phyloP scores from a whole-genome alignment of 2,329 filamentous ascomycete species.

The Claviceps sp. region DNA sequence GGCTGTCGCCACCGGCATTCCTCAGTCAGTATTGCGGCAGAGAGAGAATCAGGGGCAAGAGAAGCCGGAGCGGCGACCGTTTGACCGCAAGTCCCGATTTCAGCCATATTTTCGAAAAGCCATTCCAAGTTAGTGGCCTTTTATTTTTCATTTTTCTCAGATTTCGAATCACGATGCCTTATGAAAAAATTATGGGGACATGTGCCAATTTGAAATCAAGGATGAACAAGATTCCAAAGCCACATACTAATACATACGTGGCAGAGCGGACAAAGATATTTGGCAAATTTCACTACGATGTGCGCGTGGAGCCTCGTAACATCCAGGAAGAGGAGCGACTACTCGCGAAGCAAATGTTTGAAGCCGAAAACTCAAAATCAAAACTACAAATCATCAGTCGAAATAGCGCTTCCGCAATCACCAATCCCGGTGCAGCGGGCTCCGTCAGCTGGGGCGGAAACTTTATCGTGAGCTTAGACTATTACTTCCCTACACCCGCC shows the following conservation, averaged over 20 bases:
- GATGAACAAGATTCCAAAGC: too few species aligned
- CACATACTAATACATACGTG: background rate
- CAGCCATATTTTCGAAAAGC: slow-evolving; percentile 56
- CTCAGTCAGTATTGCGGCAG: slow-evolving; percentile 38
- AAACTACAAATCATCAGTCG: slow-evolving; percentile 38
- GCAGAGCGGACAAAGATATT: slow-evolving; percentile 66
- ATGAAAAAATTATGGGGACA: too few species aligned
- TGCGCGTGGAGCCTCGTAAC: slow-evolving; percentile 59
- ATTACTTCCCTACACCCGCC: background rate
- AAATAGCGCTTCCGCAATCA: slow-evolving; percentile 35
- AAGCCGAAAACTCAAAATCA: slow-evolving; percentile 35
- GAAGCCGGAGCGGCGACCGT: slow-evolving; percentile 27
- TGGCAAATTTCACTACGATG: slow-evolving; percentile 61
- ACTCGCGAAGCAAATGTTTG: slow-evolving; percentile 41
- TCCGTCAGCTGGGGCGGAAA: slow-evolving; percentile 25
- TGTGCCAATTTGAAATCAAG: too few species aligned
- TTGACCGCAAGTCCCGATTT: slow-evolving; percentile 29
- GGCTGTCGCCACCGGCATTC: slow-evolving; percentile 44
- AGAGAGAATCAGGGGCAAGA: slow-evolving; percentile 14
- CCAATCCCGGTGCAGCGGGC: slow-evolving; percentile 38
- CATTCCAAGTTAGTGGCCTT: slow-evolving; percentile 52
- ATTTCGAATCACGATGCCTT: too few species aligned
- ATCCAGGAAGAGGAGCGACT: slow-evolving; percentile 56
- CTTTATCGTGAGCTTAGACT: slow-evolving; percentile 41
- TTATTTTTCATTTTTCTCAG: too few species aligned